Base-by-base conservation (phyloP, 768 basidiomycete genomes). In the Phaffia tasmanica region DNA sequence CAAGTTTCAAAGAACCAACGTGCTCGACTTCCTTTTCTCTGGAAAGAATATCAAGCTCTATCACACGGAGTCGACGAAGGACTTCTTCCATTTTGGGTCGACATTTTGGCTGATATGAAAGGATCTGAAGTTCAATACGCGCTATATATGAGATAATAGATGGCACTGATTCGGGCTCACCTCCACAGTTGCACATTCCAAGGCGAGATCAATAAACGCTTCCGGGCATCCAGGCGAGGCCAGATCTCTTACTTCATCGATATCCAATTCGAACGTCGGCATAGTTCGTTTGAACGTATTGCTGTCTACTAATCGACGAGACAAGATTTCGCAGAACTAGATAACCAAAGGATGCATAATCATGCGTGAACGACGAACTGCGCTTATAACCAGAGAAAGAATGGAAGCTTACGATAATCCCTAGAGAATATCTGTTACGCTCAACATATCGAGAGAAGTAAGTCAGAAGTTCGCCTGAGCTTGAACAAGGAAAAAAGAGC, bases 291-390 rank as follows among this genome's bases (percentile, higher is more conserved):
- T 75, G 72, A 79, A 80, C 16, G 76, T 77, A 56, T 81, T 75
- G 67, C 89, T 87, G 70, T 94, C 89, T 0, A 93, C 93, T n/a
- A 97, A 81, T 54, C 79, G 82, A 25, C 92, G 82, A 2, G 88
- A 82, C 0, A 86, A 81, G 73, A 99, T 90, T 78, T 99, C 94
- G 72, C 89, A 89, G 73, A 95, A 87, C 71, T 72, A 46, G 35
- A 4, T 4, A 42, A 42, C 35, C 4, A 2, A 56, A 50, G 68
- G 91, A 90, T 72, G 72, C 65, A 68, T 59, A 29, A 54, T 35
- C 42, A 47, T 42, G 11, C 11, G 35, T 42, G 11, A 42, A 42
- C 11, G 6, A 42, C 11, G 35, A 5, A 11, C 35, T 42, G 35
- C 35, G 35, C 35, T 42, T 42, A 42, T 42, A 42, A 11, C 35